A percentile compares a stretch with the other conserved stretches of the same genome.
Evolutionary conservation across 306 rosid species (phyloP).

Genomic region (barrel medic (Medicago truncatula)): DNA sequence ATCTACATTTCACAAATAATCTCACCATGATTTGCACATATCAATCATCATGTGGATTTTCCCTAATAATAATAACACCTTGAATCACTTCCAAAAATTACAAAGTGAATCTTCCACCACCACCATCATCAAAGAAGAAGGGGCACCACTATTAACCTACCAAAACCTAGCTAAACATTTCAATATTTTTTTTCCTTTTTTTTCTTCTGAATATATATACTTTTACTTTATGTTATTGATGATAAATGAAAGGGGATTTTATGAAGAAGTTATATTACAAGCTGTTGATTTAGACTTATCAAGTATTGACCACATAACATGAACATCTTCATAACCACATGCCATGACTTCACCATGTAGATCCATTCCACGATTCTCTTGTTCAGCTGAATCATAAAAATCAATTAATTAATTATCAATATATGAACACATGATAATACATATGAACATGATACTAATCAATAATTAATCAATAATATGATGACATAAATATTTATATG

Average conservation of each 20-base stretch:
- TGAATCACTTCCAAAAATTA: slow-evolving; percentile 30
- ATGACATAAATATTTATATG: neutral
- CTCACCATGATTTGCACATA: slow-evolving; percentile 63
- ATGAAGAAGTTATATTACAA: slow-evolving; percentile 69
- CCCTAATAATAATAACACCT: slow-evolving; percentile 46
- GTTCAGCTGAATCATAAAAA: slow-evolving; percentile 49
- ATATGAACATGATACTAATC: neutral
- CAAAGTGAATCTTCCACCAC: slow-evolving; percentile 41
- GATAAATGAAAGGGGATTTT: neutral
- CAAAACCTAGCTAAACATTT: slow-evolving; percentile 21
- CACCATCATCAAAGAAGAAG: slow-evolving; percentile 36
- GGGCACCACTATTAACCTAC: slow-evolving; percentile 34
- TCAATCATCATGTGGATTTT: slow-evolving; percentile 76
- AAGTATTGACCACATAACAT: slow-evolving; percentile 96
- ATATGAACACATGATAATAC: neutral
- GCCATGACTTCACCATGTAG: slow-evolving; percentile 97
- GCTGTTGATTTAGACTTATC: slow-evolving; percentile 82
- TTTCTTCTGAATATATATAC: neutral
- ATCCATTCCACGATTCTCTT: slow-evolving; percentile 67
- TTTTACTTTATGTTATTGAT: neutral
- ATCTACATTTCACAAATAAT: slow-evolving; percentile 49
- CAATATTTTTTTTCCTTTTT: neutral
- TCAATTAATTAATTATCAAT: slow-evolving; percentile 1
- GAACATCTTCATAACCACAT: slow-evolving; percentile 91
- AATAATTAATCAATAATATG: neutral